Conservation (phyloP, 306 rosid species). For the Lupinus albus region DNA sequence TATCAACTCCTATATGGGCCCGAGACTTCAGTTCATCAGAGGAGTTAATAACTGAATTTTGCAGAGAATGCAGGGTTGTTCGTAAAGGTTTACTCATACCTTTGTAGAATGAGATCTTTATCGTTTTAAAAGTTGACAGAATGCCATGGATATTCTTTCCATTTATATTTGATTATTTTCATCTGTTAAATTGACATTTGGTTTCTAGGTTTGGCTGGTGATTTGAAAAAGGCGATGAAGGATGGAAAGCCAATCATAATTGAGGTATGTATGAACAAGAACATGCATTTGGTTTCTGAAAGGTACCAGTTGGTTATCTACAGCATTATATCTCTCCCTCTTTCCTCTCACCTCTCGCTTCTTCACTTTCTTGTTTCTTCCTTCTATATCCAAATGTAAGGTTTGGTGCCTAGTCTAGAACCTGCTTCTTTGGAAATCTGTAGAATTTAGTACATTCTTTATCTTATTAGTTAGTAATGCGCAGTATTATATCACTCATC, state of each 20-base stretch:
- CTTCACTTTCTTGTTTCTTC: neutral
- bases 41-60: constrained; percentile 90
- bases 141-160: constrained; percentile 13
- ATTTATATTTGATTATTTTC: neutral
- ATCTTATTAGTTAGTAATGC: neutral
- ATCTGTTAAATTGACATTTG: constrained; percentile 35
- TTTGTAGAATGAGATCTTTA: constrained; percentile 31
- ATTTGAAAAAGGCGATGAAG: constrained; percentile 97
- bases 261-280: constrained; percentile 66
- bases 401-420: neutral
- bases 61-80: constrained; percentile 96
- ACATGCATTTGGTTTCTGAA: neutral
- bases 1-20: constrained; percentile 86
- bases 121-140: constrained; percentile 11
- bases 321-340: neutral
- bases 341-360: neutral
- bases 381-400: neutral
- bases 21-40: constrained; percentile 87
- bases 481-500: neutral
- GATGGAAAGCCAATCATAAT: constrained; percentile 98
- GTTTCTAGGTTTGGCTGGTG: constrained; percentile 89
- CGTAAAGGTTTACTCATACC: constrained; percentile 67
- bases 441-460: neutral
- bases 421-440: neutral
- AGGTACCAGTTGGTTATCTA: constrained; percentile 5